Evolutionary conservation across 192 early-diverging fungal species (phyloP), one percentile per base, ranked within the genome.

Genomic region (Radiomyces spectabilis): DNA sequence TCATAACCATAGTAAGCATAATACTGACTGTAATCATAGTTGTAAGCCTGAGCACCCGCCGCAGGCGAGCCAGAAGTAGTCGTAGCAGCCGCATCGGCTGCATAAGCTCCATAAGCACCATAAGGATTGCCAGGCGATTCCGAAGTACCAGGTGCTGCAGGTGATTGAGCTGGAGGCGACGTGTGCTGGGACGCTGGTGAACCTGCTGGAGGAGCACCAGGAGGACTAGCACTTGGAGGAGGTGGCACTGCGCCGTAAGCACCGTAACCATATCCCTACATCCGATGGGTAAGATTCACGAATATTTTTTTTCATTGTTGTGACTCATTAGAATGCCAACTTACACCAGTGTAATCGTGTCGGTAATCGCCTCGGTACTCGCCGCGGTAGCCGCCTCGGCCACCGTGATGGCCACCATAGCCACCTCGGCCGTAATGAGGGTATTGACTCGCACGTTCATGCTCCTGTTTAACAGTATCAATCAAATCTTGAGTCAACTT

Each of bases 401-500:
- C 16, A 26, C 34, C 24, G 8, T 26, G 15, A 35, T 24, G 18
- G 45, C 68, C 48, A 46, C 68, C 66, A 52, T 65, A 41, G 5
- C 64, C 49, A 30, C 61, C 51, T 66, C 62, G 21, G 48, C 55
- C 18, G 49, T 47, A 30, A 53, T 69, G 38, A 51, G 63, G 53
- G 43, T 68, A 42, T 63, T 78, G 65, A 58, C 43, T 34, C 22
- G 43, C 61, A 22, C 55, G 59, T 46, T 87, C 76, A 64, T 82
- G 82, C 42, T 95, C 91, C 1, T 55, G 66, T 38, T 78, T 81
- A 0, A 95, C 80, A 0, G 91, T 93, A 40, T 81, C 80, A 5
- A 95, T 73, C 31, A 95, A 73, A 63, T 93, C 85, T 45, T 84
- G 63, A 32, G 86, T 80, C 22, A 91, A 75, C 30, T 75, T 60